These are phyloP conservation scores for Phalaenopsis aphrodite DNA, from an alignment of 106 monocot genomes.

Conservation along the genomic window DNA sequence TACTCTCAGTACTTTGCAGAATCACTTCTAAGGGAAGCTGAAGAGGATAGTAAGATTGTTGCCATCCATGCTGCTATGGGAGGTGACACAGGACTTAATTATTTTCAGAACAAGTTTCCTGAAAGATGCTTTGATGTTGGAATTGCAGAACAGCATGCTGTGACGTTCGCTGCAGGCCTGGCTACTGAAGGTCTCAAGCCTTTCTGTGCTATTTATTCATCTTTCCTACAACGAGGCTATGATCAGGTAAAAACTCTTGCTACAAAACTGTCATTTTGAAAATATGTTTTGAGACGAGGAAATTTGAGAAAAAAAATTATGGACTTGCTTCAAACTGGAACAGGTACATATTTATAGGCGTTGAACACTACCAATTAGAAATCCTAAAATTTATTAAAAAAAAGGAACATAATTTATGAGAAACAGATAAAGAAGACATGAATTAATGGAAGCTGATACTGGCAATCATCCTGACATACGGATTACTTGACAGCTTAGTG, in stretches of 20 bases:
- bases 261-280: too few relatives aligned
- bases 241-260: slow-evolving; percentile 49
- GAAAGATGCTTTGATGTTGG: slow-evolving; percentile 87
- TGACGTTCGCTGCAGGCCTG: slow-evolving; percentile 85
- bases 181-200: slow-evolving; percentile 92
- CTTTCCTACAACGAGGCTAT: slow-evolving; percentile 86
- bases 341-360: too few relatives aligned
- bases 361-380: too few relatives aligned
- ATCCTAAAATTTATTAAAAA: too few relatives aligned
- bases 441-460: too few relatives aligned
- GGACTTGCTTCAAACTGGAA: too few relatives aligned
- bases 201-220: slow-evolving; percentile 93
- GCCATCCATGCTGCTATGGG: slow-evolving; percentile 97
- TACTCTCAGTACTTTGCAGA: slow-evolving; percentile 84
- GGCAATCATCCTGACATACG: too few relatives aligned
- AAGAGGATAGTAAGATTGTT: slow-evolving; percentile 58
- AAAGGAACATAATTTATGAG: too few relatives aligned
- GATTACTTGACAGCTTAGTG: too few relatives aligned
- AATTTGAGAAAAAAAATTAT: too few relatives aligned
- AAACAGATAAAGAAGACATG: too few relatives aligned
- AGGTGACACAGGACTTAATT: slow-evolving; percentile 82
- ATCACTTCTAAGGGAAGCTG: slow-evolving; percentile 66
- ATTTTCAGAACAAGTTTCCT: slow-evolving; percentile 67
- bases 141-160: slow-evolving; percentile 92
- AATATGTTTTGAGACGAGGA: too few relatives aligned